These are phyloP conservation scores for Aaosphaeria pasadenensis DNA, from an alignment of 2,329 filamentous ascomycete species.

Conservation along the genomic window DNA sequence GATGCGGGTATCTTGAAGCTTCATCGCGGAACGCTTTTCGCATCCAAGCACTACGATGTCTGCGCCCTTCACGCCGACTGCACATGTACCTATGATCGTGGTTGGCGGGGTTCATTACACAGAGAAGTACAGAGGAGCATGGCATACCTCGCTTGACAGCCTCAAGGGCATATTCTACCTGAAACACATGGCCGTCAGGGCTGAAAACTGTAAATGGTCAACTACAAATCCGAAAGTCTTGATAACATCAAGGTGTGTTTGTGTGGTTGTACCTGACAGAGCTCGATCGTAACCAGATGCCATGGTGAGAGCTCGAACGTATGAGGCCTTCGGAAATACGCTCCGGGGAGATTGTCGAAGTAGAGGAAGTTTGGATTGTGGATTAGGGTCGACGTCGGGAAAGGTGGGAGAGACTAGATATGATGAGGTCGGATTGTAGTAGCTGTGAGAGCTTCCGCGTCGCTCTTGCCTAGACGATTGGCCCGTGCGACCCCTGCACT, in stretches of 20 bases:
- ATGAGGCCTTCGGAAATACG: too few relatives aligned
- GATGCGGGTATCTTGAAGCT: constrained; percentile 98
- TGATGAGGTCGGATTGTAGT: constrained; percentile 7
- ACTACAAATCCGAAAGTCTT: constrained; percentile 22
- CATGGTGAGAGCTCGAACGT: constrained; percentile 51
- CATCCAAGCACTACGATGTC: constrained; percentile 96
- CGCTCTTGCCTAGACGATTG: constrained; percentile 32
- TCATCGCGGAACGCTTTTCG: constrained; percentile 98
- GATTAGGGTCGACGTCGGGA: not conserved
- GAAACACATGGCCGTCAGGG: constrained; percentile 99
- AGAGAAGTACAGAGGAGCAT: not conserved
- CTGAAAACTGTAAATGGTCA: constrained; percentile 75
- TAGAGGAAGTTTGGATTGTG: not conserved
- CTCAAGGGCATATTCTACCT: constrained; percentile 98
- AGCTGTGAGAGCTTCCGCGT: constrained; percentile 40
- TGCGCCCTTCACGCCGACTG: constrained; percentile 92
- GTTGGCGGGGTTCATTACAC: not conserved
- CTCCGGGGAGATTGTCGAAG: not conserved
- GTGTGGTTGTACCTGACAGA: constrained; percentile 75
- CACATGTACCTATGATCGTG: constrained; percentile 73
- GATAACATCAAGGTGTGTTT: constrained; percentile 24
- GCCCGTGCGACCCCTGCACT: constrained; percentile 20
- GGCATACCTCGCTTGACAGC: constrained; percentile 89
- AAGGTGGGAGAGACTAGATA: constrained; percentile 3
- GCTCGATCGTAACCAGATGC: constrained; percentile 98